Evolutionary conservation across 2,329 filamentous ascomycete species (phyloP).

Genomic region (Peltaster fructicola): DNA sequence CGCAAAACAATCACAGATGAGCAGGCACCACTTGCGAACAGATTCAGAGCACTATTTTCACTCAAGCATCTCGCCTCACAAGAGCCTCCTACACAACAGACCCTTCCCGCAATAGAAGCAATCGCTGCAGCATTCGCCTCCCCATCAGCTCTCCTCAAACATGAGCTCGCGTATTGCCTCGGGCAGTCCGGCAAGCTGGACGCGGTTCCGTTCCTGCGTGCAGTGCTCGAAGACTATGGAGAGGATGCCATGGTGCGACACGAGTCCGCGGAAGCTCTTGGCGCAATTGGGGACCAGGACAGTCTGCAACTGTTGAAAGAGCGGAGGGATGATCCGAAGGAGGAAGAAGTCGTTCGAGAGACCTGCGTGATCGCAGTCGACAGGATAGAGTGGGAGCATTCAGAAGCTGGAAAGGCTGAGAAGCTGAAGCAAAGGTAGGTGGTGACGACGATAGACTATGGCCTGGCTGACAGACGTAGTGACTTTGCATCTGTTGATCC

Average conservation of each 20-base stretch:
- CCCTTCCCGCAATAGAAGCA: constrained; percentile 50
- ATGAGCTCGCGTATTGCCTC: constrained; percentile 92
- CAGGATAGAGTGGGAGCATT: constrained; percentile 84
- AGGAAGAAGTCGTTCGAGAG: constrained; percentile 71
- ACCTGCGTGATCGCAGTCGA: constrained; percentile 95
- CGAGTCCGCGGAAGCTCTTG: constrained; percentile 88
- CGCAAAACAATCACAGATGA: constrained; percentile 68
- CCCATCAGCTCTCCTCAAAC: constrained; percentile 78
- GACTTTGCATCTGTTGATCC: constrained; percentile 94
- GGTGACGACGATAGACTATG: not conserved
- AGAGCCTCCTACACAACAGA: constrained; percentile 37
- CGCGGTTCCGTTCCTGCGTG: constrained; percentile 53
- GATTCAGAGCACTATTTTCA: constrained; percentile 93
- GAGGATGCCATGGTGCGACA: constrained; percentile 94
- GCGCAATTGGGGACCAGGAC: constrained; percentile 58
- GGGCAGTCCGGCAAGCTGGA: constrained; percentile 71
- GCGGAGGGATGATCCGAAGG: constrained; percentile 56
- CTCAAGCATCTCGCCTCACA: constrained; percentile 80
- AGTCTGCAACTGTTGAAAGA: constrained; percentile 58
- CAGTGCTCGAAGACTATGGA: constrained; percentile 56
- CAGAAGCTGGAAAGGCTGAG: constrained; percentile 51
- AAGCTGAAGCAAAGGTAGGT: constrained; percentile 63
- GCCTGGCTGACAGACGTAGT: constrained; percentile 33
- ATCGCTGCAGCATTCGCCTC: constrained; percentile 79
- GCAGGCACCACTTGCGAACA: constrained; percentile 61